These are phyloP conservation scores for Fusarium neocosmosporiellum DNA, from an alignment of 2,329 filamentous ascomycete species.

Conservation along the genomic window DNA sequence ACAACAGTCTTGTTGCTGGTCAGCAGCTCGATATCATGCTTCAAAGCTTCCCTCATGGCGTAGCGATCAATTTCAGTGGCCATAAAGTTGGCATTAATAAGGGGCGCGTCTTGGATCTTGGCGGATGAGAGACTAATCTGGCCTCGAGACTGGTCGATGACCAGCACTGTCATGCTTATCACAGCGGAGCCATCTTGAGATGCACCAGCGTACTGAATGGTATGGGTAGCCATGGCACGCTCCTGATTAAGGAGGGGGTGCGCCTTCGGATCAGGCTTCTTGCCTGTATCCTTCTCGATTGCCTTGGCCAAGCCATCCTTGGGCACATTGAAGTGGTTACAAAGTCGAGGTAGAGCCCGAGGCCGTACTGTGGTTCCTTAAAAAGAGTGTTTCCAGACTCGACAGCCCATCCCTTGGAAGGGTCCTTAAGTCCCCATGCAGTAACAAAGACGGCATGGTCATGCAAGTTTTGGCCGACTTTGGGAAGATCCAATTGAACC, in stretches of 20 bases:
- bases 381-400: neutral
- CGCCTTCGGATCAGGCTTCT: neutral
- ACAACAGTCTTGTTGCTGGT: neutral
- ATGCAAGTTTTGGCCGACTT: neutral
- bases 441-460: neutral
- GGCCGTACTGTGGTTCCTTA: neutral
- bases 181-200: neutral
- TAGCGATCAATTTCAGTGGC: neutral
- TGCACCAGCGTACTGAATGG: neutral
- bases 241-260: neutral
- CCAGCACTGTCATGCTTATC: neutral
- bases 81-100: constrained; percentile 1
- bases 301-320: neutral
- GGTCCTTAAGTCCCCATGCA: neutral
- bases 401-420: neutral
- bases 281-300: neutral
- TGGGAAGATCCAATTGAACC: neutral
- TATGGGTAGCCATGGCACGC: neutral
- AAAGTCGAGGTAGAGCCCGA: neutral
- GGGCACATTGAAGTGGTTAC: neutral
- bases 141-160: neutral
- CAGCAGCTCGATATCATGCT: neutral
- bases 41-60: neutral
- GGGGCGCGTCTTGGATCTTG: neutral
- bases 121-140: neutral